These are phyloP conservation scores for Furcasterigmium sp. DNA, from an alignment of 2,329 filamentous ascomycete genomes.

Conservation along the genomic window DNA sequence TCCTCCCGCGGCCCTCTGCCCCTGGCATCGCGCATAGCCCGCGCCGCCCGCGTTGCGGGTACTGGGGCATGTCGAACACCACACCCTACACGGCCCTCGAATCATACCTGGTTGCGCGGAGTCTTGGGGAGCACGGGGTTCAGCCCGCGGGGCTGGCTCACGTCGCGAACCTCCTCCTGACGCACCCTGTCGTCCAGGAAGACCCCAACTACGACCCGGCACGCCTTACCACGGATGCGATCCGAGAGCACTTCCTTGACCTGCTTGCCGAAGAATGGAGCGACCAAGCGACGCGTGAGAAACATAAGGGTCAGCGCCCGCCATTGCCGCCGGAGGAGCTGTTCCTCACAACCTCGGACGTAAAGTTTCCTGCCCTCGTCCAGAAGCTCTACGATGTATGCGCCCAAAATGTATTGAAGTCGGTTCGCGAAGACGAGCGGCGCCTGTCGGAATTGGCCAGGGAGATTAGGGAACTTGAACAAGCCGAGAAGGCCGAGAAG, in stretches of 20 bases:
- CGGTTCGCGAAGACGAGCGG: slow-evolving; percentile 71
- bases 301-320: slow-evolving; percentile 63
- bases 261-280: slow-evolving; percentile 68
- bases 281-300: slow-evolving; percentile 59
- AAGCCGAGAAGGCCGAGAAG: slow-evolving; percentile 22
- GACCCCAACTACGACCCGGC: slow-evolving; percentile 66
- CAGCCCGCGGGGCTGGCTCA: slow-evolving; percentile 60
- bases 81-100: slow-evolving; percentile 78
- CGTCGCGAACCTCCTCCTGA: slow-evolving; percentile 70
- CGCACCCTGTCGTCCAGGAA: slow-evolving; percentile 66
- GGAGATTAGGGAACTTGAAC: slow-evolving; percentile 66
- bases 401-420: slow-evolving; percentile 59
- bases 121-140: slow-evolving; percentile 63
- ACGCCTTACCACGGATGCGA: slow-evolving; percentile 70
- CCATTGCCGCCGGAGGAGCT: slow-evolving; percentile 61
- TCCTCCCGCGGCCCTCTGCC: slow-evolving; percentile 45
- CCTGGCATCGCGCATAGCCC: slow-evolving; percentile 47
- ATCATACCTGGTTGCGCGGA: slow-evolving; percentile 79
- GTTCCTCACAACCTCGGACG: slow-evolving; percentile 56
- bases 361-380: slow-evolving; percentile 63
- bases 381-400: slow-evolving; percentile 72
- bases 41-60: slow-evolving; percentile 47
- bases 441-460: slow-evolving; percentile 56
- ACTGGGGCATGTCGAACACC: slow-evolving; percentile 50
- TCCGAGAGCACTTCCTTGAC: slow-evolving; percentile 73